These are phyloP conservation scores for Triticum timopheevii DNA, from an alignment of 176 grass and related monocot genomes.

Conservation along the genomic window DNA sequence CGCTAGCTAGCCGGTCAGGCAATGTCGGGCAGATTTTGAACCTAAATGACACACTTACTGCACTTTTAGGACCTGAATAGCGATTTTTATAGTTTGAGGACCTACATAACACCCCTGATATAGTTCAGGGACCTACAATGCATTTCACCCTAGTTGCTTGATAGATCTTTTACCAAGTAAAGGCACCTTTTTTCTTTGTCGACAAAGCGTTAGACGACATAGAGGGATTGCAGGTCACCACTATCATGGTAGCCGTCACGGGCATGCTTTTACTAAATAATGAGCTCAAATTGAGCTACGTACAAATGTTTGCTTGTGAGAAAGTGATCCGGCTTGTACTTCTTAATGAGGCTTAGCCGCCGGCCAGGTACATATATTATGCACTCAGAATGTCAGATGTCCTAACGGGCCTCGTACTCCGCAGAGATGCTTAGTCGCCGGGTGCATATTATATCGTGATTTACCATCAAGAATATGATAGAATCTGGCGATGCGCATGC, in stretches of 20 bases:
- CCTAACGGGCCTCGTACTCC: not conserved
- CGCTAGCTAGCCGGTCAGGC: too few species aligned
- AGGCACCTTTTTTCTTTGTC: not conserved
- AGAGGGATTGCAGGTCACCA: not conserved
- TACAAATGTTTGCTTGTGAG: not conserved
- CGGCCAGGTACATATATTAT: not conserved
- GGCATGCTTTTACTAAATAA: not conserved
- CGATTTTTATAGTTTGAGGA: too few species aligned
- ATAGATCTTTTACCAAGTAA: not conserved
- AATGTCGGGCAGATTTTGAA: too few species aligned
- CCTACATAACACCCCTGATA: too few species aligned
- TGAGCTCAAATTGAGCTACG: not conserved
- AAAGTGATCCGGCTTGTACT: not conserved
- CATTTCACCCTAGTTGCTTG: not conserved
- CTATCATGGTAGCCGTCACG: not conserved
- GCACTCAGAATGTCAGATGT: not conserved
- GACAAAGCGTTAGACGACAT: not conserved
- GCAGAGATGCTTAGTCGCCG: slow-evolving; percentile 10
- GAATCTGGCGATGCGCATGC: not conserved
- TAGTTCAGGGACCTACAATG: too few species aligned
- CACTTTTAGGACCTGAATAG: too few species aligned
- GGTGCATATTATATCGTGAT: not conserved
- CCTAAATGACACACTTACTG: too few species aligned
- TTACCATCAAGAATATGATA: not conserved
- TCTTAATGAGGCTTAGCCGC: not conserved